Evolutionary conservation across 305 asterid genomes (phyloP).

Genomic region (Fraxinus nigra): DNA sequence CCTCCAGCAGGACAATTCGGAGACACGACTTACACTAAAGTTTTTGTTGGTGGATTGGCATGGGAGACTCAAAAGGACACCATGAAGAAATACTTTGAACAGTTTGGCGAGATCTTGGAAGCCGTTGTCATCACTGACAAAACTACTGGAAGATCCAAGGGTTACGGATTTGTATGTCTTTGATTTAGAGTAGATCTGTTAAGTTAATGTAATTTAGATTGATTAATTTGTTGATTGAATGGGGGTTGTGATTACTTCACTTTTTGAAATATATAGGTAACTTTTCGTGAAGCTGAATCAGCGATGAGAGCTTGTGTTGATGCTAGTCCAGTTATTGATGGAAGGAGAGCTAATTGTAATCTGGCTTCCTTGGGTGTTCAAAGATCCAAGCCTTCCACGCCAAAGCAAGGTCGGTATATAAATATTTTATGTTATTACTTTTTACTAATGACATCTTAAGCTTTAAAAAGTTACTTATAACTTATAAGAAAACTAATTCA

Average conservation of each 20-base stretch:
- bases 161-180: slow-evolving; percentile 80
- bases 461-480: not conserved
- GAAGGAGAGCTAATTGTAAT: slow-evolving; percentile 97
- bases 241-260: not conserved
- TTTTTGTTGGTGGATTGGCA: slow-evolving; percentile 94
- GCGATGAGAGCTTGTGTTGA: slow-evolving; percentile 96
- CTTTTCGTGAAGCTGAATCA: slow-evolving; percentile 87
- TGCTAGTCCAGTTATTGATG: slow-evolving; percentile 93
- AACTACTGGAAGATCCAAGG: slow-evolving; percentile 93
- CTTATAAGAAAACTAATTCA: not conserved
- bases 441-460: not conserved
- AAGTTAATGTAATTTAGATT: not conserved
- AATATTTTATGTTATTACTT: not conserved
- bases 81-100: slow-evolving; percentile 92
- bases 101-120: slow-evolving; percentile 92
- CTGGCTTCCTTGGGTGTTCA: slow-evolving; percentile 97
- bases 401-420: slow-evolving; percentile 60
- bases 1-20: slow-evolving; percentile 65
- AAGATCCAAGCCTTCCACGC: slow-evolving; percentile 92
- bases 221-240: not conserved
- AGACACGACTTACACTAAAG: slow-evolving; percentile 89
- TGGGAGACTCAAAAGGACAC: slow-evolving; percentile 99
- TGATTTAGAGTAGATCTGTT: not conserved
- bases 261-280: slow-evolving; percentile 47
- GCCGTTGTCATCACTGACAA: slow-evolving; percentile 97